Base-by-base conservation (phyloP, 1,284 basidiomycete genomes). In the Vanrija sp. region DNA sequence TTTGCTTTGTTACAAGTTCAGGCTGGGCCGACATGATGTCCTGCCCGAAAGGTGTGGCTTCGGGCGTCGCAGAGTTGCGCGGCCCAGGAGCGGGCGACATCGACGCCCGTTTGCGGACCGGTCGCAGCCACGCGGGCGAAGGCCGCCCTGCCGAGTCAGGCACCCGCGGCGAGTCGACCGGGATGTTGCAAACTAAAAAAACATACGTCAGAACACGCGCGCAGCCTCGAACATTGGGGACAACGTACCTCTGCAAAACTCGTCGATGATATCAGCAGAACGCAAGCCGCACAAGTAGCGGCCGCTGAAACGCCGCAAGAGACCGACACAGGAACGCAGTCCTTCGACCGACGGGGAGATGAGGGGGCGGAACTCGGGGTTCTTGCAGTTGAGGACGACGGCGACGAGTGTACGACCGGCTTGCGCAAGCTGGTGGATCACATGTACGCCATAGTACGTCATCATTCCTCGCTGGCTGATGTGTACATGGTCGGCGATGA, bases 381-480 rank as follows among this genome's bases (percentile, higher is more conserved):
- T 72, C 47, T 78, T 73, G 65, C 77, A 78, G 52, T 89, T 89
- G 46, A 93, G 80, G 18, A 93, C 79, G 58, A 92, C 83, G 15
- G 89, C 89, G 49, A 93, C 84, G 12, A 93, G 80, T 1, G 91
- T 91, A 46, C 91, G 83, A 5, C 91, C 91, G n/a, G 91, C 91
- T 68, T 92, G 90, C 1, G 91, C 92, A 49, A 93, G 79, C 72
- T 93, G 91, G 69, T 94, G 91, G 46, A 93, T 93, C 57, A 93
- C 90, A 72, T 93, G 90, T 1, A 93, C 90, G 5, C 91, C 66
- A 91, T 88, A 93, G 70, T 92, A 93, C 7, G 91, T 92, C 90
- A 94, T 92, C 68, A 93, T 77, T 15, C 90, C 90, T 69, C 90
- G 87, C 71, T 78, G 76, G 51, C 73, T 76, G 52, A 92, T 85